phyloP scores from a whole-genome alignment of 805 yeast species.

The Pichia nakasei region DNA sequence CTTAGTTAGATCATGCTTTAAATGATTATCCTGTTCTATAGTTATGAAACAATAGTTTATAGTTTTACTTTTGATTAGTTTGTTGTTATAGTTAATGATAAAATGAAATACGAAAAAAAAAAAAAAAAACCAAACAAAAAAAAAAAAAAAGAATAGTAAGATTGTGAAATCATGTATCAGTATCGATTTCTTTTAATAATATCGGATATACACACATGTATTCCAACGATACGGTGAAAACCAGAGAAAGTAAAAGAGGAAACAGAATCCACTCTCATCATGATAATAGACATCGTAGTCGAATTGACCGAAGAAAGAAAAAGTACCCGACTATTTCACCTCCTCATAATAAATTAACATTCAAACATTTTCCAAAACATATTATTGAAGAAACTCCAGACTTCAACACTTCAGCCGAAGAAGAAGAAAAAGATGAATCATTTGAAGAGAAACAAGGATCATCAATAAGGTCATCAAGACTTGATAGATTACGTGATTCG shows the following conservation, averaged over 20 bases:
- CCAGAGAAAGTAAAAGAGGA: too few species aligned
- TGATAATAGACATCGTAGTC: too few species aligned
- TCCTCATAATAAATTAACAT: neutral
- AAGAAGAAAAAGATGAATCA: slow-evolving; percentile 1
- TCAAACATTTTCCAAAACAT: slow-evolving; percentile 12
- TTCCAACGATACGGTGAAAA: too few species aligned
- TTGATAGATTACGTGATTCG: slow-evolving; percentile 3
- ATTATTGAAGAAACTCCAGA: slow-evolving; percentile 19
- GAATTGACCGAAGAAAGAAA: too few species aligned
- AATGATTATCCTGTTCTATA: slow-evolving; percentile 3
- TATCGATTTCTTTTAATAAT: too few species aligned
- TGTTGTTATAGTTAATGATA: neutral
- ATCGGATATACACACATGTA: too few species aligned
- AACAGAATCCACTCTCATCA: too few species aligned
- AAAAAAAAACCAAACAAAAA: too few species aligned
- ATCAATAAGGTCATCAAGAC: neutral
- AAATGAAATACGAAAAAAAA: neutral
- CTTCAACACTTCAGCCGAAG: slow-evolving; percentile 18
- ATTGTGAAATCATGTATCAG: too few species aligned
- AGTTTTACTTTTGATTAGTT: too few species aligned
- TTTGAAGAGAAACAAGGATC: neutral
- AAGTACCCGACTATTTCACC: neutral
- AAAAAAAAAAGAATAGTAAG: too few species aligned
- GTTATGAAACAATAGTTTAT: neutral
- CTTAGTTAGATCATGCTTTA: slow-evolving; percentile 24